Evolutionary conservation across 2,329 filamentous ascomycete species (phyloP).

Genomic region (Fusarium sp.): DNA sequence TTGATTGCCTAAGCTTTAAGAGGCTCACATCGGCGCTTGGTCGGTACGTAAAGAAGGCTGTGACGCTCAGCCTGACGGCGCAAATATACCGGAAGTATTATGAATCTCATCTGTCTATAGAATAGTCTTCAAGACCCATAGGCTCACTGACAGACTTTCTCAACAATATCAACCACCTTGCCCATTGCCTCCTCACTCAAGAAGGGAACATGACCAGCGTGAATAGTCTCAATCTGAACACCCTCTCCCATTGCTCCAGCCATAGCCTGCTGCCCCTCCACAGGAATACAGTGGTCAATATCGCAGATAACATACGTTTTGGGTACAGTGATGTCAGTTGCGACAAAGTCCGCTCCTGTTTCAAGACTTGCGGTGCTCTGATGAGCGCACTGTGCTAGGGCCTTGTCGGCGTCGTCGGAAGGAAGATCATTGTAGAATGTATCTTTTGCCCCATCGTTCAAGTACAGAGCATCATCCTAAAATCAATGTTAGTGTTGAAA

Average conservation of each 20-base stretch:
- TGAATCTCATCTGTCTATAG: accelerated
- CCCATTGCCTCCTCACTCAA: neutral
- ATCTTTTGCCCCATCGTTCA: conserved; percentile 7
- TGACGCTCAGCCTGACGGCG: no score
- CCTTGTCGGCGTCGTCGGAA: neutral
- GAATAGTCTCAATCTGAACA: neutral
- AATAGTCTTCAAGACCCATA: accelerated
- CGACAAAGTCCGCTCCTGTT: conserved; percentile 32
- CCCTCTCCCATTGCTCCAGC: conserved; percentile 16
- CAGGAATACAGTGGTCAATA: conserved; percentile 36
- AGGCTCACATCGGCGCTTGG: no score
- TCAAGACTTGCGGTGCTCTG: conserved; percentile 37
- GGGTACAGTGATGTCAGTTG: conserved; percentile 35
- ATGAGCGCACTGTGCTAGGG: neutral
- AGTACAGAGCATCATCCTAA: neutral
- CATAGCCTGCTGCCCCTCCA: conserved; percentile 38
- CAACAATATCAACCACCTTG: neutral
- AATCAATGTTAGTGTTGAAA: no score
- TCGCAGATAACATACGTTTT: conserved; percentile 47
- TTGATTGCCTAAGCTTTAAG: no score
- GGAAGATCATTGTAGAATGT: conserved; percentile 20
- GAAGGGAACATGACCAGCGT: neutral
- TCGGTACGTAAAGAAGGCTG: no score
- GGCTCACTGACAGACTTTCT: neutral
- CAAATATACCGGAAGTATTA: no score